Conservation (phyloP, 2,329 filamentous ascomycete species). For the Rutstroemia sp. region DNA sequence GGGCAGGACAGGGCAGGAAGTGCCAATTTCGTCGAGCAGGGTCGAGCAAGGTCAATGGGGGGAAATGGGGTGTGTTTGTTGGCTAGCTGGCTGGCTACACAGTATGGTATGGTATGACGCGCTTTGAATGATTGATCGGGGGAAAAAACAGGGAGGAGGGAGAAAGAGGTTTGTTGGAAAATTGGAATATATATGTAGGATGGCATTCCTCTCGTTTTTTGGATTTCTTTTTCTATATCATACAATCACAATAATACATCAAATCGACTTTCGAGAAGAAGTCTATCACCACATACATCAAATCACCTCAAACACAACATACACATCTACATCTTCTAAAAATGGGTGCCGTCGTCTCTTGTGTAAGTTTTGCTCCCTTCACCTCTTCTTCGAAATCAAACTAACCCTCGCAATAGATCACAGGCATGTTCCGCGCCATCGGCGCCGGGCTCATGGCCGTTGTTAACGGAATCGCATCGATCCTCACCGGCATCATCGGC, state of each 20-base stretch:
- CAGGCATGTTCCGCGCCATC: conserved; percentile 28
- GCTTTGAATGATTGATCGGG: neutral
- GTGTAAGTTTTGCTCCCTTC: conserved; percentile 20
- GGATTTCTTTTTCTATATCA: neutral
- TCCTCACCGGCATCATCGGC: conserved; percentile 28
- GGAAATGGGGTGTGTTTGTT: too few species aligned
- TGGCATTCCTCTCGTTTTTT: neutral
- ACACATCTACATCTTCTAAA: neutral
- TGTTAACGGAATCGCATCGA: conserved; percentile 44
- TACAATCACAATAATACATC: neutral
- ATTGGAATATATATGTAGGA: neutral
- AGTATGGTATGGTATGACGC: conserved; percentile 3
- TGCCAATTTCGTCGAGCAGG: too few species aligned
- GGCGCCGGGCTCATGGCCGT: conserved; percentile 37
- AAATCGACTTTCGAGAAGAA: neutral
- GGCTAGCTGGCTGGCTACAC: too few species aligned
- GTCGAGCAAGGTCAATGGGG: too few species aligned
- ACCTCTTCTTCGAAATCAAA: neutral
- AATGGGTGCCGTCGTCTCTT: conserved; percentile 33
- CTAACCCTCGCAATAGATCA: conserved; percentile 24
- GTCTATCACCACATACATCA: neutral
- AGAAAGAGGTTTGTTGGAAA: too few species aligned
- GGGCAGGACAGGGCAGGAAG: too few species aligned
- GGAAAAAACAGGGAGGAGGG: neutral
- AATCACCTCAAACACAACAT: neutral